Conservation (phyloP, 1,284 basidiomycete species). For the Trichosporon coremiiforme region DNA sequence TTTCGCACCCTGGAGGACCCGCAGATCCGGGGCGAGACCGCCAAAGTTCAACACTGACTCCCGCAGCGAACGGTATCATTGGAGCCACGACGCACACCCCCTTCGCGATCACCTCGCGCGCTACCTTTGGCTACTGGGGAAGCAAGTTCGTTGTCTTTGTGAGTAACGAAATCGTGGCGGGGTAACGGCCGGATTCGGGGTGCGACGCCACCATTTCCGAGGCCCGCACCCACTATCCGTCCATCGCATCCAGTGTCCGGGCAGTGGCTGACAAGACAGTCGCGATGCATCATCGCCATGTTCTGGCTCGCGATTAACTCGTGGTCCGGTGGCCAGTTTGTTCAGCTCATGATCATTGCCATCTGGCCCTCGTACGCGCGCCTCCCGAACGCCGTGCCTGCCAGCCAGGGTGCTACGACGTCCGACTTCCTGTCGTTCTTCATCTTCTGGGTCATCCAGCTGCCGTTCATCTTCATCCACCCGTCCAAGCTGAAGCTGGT, state of each 20-base stretch:
- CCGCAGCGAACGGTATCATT: constrained; percentile 64
- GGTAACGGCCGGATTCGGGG: neutral
- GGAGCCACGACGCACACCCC: constrained; percentile 69
- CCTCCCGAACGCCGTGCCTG: constrained; percentile 67
- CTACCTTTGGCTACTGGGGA: constrained; percentile 73
- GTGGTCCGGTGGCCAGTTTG: constrained; percentile 51
- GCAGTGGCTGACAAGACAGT: constrained; percentile 58
- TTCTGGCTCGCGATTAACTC: constrained; percentile 75
- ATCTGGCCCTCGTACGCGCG: constrained; percentile 72
- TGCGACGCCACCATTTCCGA: neutral
- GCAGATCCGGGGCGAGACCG: neutral
- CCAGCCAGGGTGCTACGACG: constrained; percentile 66
- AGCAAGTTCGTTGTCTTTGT: constrained; percentile 58
- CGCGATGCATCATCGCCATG: constrained; percentile 70
- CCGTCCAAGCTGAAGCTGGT: constrained; percentile 72
- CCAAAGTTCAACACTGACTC: neutral
- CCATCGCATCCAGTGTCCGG: neutral
- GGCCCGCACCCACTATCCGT: constrained; percentile 3
- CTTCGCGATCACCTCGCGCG: constrained; percentile 72
- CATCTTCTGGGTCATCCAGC: constrained; percentile 66
- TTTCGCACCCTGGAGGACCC: neutral
- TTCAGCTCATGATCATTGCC: constrained; percentile 67
- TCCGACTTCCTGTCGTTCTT: constrained; percentile 67
- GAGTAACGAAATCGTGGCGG: neutral
- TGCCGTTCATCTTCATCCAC: constrained; percentile 71